Conservation (phyloP, 192 early-diverging fungal genomes). For the Rhizophagus sp. region DNA sequence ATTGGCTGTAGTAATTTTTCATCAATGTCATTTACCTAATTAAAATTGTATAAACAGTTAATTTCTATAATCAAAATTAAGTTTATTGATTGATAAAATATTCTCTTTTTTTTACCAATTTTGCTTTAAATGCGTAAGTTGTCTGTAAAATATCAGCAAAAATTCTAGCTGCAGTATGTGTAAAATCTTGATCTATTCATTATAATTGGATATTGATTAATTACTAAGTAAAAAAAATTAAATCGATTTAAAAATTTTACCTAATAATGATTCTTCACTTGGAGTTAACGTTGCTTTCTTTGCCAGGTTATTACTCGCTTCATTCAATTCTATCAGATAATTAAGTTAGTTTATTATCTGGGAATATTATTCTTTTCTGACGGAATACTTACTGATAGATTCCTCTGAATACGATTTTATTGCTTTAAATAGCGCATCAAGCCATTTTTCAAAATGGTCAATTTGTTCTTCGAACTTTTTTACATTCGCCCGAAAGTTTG, state of each 20-base stretch:
- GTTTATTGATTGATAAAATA: not conserved
- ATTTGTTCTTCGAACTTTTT: conserved; percentile 57
- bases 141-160: conserved; percentile 49
- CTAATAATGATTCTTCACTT: conserved; percentile 34
- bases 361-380: not conserved
- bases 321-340: conserved; percentile 35
- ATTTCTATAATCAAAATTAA: not conserved
- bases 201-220: conserved; percentile 8
- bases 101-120: conserved; percentile 39
- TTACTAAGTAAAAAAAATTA: not conserved
- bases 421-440: conserved; percentile 42
- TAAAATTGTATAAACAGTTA: not conserved
- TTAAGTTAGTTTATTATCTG: not conserved
- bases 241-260: conserved; percentile 26
- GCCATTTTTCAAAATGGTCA: conserved; percentile 58
- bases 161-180: conserved; percentile 44
- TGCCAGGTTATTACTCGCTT: conserved; percentile 33
- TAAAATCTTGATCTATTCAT: conserved; percentile 43
- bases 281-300: conserved; percentile 26
- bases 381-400: conserved; percentile 36
- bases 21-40: conserved; percentile 55
- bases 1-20: conserved; percentile 63
- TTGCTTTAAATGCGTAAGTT: conserved; percentile 46
- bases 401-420: conserved; percentile 43
- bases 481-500: conserved; percentile 56